phyloP scores from a whole-genome alignment of 108 stramenopile species.

The Nitzschia sp. region DNA sequence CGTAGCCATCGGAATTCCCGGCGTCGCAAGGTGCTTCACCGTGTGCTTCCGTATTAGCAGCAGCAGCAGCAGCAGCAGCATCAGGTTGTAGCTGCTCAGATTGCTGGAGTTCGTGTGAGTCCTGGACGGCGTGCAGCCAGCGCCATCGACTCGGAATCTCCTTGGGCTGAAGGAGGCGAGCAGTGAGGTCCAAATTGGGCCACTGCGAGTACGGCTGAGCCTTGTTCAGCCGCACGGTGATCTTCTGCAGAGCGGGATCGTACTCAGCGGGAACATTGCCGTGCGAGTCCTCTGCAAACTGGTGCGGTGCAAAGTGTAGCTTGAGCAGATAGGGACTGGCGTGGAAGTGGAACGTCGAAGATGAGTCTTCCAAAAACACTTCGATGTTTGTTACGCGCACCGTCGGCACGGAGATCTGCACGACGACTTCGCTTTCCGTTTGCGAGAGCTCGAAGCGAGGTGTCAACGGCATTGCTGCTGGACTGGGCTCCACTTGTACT shows the following conservation, averaged over 20 bases:
- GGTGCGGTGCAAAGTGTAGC: slow-evolving; percentile 51
- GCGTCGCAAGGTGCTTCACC: slow-evolving; percentile 1
- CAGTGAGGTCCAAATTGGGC: slow-evolving; percentile 76
- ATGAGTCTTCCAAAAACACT: slow-evolving; percentile 47
- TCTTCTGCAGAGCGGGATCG: slow-evolving; percentile 43
- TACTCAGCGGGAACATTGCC: slow-evolving; percentile 40
- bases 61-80: no score
- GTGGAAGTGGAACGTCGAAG: slow-evolving; percentile 57
- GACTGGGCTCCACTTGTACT: no score
- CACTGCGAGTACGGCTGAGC: slow-evolving; percentile 42
- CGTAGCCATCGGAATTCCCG: no score
- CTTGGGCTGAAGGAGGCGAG: slow-evolving; percentile 52
- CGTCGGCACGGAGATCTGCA: slow-evolving; percentile 70
- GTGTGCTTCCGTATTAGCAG: slow-evolving; percentile 13
- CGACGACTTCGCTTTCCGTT: slow-evolving; percentile 45
- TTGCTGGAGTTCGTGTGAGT: slow-evolving; percentile 3
- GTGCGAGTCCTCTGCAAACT: slow-evolving; percentile 22
- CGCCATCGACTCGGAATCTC: slow-evolving; percentile 36
- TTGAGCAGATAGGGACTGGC: slow-evolving; percentile 72
- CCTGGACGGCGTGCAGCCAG: slow-evolving; percentile 40
- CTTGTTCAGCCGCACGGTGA: slow-evolving; percentile 53
- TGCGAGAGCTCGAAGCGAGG: slow-evolving; percentile 73
- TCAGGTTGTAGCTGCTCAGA: slow-evolving; percentile 11
- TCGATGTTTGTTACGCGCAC: slow-evolving; percentile 68
- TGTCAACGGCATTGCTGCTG: slow-evolving; percentile 72